A percentile compares a stretch with the other conserved stretches of the same genome.
Evolutionary conservation across 495 filamentous ascomycete genomes (phyloP).

Genomic region (Jackrogersella minutella): DNA sequence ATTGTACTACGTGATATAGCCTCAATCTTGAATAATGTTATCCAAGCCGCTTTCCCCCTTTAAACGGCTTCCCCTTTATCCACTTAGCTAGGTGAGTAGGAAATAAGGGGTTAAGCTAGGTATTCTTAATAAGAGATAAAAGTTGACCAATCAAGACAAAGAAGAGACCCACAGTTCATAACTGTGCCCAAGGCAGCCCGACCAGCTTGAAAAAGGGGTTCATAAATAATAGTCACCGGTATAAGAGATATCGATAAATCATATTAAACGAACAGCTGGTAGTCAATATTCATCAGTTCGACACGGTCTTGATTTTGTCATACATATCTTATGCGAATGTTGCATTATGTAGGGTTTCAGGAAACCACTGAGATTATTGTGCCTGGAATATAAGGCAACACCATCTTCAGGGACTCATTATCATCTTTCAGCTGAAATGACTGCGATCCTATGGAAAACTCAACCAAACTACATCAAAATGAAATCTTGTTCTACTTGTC

Average conservation of each 20-base stretch:
- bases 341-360: not conserved
- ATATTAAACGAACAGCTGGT: no score
- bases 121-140: no score
- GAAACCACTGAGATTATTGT: not conserved
- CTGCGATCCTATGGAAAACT: not conserved
- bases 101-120: no score
- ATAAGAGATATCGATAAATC: no score
- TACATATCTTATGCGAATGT: no score
- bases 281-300: no score
- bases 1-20: no score
- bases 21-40: no score
- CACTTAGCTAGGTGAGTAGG: no score
- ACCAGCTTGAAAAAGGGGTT: not conserved
- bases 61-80: no score
- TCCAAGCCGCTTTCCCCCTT: no score
- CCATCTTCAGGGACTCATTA: not conserved
- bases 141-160: not conserved
- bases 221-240: not conserved
- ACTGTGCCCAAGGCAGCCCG: not conserved
- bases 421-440: not conserved
- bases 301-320: no score
- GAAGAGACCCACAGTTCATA: not conserved
- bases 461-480: constrained; percentile 7
- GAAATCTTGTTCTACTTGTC: constrained; percentile 15
- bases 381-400: constrained; percentile 11